Evolutionary conservation across 2,329 filamentous ascomycete species (phyloP).

Genomic region (Aureobasidium sp.): DNA sequence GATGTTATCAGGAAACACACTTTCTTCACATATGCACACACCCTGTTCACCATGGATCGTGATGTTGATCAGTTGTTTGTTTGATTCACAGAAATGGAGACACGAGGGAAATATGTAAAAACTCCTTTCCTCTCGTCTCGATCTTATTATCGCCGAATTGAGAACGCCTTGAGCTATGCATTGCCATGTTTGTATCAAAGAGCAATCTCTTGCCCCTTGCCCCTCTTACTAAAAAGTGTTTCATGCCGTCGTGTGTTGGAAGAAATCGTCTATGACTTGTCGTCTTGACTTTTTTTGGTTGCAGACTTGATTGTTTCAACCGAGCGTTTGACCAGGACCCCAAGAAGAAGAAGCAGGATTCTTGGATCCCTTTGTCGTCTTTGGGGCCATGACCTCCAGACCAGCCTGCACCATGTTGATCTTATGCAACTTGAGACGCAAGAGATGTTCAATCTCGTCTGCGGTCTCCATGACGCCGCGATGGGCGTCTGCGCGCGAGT

Average conservation of each 20-base stretch:
- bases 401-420: conserved; percentile 71
- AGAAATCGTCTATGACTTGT: not conserved
- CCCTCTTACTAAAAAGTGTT: not conserved
- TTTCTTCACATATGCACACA: not conserved
- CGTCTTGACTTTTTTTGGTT: not conserved
- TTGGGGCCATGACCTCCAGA: conserved; percentile 48
- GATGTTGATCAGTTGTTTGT: not conserved
- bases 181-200: not conserved
- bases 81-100: not conserved
- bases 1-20: not conserved
- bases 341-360: not conserved
- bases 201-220: not conserved
- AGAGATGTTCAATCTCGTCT: conserved; percentile 64
- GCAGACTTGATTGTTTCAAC: no score
- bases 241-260: not conserved
- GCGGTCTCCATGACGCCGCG: conserved; percentile 60
- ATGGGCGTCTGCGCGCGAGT: conserved; percentile 65
- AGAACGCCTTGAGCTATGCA: conserved; percentile 13
- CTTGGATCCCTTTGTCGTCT: conserved; percentile 11
- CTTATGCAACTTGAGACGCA: conserved; percentile 67
- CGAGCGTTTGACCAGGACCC: conserved; percentile 7
- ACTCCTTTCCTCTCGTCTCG: not conserved
- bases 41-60: not conserved
- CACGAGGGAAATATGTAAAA: not conserved
- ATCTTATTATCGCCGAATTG: not conserved